A percentile compares a stretch with the other conserved stretches of the same genome.
phyloP scores from a whole-genome alignment of 305 asterid species.

The Plantago lanceolata region DNA sequence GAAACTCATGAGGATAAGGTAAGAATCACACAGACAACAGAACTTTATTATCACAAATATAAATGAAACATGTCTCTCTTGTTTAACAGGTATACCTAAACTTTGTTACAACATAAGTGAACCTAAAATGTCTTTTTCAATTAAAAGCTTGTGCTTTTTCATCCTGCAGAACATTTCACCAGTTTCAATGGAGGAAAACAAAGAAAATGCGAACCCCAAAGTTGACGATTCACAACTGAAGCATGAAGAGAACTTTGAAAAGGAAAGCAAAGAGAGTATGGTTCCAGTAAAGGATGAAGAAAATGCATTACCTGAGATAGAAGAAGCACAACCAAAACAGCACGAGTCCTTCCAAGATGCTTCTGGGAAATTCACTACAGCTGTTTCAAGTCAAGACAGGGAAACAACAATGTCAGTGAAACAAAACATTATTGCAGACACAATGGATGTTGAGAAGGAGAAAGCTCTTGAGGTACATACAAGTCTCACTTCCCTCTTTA shows the following conservation, averaged over 20 bases:
- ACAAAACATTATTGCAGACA: neutral
- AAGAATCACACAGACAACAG: constrained; percentile 7
- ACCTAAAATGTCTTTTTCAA: neutral
- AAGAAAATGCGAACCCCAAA: constrained; percentile 19
- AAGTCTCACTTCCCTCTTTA: neutral
- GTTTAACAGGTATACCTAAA: neutral
- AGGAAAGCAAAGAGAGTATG: constrained; percentile 23
- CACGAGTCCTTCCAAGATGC: constrained; percentile 25
- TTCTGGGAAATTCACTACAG: constrained; percentile 19
- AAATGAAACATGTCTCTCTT: constrained; percentile 1
- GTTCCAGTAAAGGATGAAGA: constrained; percentile 13
- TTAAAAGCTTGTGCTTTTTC: neutral
- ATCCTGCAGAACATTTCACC: constrained; percentile 25
- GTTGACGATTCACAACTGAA: constrained; percentile 19
- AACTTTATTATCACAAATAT: neutral
- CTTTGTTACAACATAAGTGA: neutral
- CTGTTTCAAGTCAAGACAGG: constrained; percentile 25
- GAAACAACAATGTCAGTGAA: constrained; percentile 4
- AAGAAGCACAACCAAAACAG: constrained; percentile 13
- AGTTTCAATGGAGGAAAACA: constrained; percentile 23
- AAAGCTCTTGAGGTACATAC: constrained; percentile 9
- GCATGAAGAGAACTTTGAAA: constrained; percentile 17
- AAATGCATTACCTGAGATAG: constrained; percentile 13
- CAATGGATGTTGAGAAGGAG: constrained; percentile 14
- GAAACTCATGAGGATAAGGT: constrained; percentile 27